Conservation (phyloP, 176 grass and related monocot species). For the Hyparrhenia diplandra region DNA sequence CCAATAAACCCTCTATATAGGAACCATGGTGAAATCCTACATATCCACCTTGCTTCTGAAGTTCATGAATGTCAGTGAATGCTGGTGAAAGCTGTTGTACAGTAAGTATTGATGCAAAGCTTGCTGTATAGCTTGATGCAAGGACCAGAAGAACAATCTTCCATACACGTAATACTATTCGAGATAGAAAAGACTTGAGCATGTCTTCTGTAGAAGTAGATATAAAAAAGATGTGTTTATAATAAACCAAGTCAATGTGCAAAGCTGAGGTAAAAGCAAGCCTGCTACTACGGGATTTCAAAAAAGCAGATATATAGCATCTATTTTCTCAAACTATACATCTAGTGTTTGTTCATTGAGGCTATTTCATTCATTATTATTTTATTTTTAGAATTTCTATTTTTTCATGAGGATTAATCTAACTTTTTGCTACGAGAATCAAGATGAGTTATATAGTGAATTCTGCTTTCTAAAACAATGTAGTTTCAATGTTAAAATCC, state of each 20-base stretch:
- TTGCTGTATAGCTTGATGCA: constrained; percentile 65
- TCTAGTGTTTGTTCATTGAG: too few relatives aligned
- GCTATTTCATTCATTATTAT: not conserved
- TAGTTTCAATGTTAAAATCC: not conserved
- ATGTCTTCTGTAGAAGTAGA: constrained; percentile 29
- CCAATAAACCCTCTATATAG: constrained; percentile 28
- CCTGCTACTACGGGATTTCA: not conserved
- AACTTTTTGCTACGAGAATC: not conserved
- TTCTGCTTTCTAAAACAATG: not conserved
- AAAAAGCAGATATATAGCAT: not conserved
- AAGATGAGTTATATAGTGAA: not conserved
- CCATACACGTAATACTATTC: constrained; percentile 31
- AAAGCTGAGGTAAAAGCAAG: not conserved
- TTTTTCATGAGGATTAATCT: not conserved
- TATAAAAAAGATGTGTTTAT: not conserved
- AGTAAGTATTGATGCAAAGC: constrained; percentile 60
- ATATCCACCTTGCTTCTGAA: constrained; percentile 32
- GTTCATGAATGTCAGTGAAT: constrained; percentile 40
- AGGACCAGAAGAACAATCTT: constrained; percentile 45
- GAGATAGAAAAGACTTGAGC: constrained; percentile 40
- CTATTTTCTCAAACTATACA: too few relatives aligned
- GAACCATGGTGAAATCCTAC: constrained; percentile 40
- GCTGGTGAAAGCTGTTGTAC: constrained; percentile 44
- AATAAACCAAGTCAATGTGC: not conserved
- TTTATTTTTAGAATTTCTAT: not conserved